A percentile compares a stretch with the other conserved stretches of the same genome.
Evolutionary conservation across 208 protist species (phyloP).

Genomic region (Wallacemonas collosoma): DNA sequence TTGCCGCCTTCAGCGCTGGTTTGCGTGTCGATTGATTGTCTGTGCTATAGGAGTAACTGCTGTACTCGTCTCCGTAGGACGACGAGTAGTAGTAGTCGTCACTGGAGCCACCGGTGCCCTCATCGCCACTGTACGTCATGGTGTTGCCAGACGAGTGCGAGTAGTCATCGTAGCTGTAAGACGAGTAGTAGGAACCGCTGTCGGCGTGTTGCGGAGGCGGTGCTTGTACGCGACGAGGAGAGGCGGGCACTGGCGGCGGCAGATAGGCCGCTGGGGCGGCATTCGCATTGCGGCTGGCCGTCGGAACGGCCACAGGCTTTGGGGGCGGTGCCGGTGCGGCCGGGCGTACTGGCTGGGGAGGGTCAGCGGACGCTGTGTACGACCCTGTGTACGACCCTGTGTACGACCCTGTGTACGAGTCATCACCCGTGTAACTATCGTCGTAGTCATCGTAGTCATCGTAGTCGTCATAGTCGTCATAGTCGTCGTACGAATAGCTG

Average conservation of each 20-base stretch:
- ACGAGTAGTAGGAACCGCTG: conserved; percentile 14
- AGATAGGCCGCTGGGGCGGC: not conserved
- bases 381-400: not conserved
- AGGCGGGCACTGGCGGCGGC: too few relatives aligned
- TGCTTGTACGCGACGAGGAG: too few relatives aligned
- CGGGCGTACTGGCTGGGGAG: not conserved
- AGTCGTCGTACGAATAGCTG: conserved; percentile 15
- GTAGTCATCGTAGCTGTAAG: conserved; percentile 27
- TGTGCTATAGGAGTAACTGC: conserved; percentile 16
- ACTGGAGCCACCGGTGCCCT: not conserved
- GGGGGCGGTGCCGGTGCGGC: too few relatives aligned
- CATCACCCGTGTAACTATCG: conserved; percentile 37
- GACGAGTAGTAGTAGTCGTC: conserved; percentile 8
- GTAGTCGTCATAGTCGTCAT: conserved; percentile 6
- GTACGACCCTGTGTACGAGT: conserved; percentile 17
- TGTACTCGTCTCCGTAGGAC: not conserved
- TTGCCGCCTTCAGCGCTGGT: not conserved
- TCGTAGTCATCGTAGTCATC: conserved; percentile 9
- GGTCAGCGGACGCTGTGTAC: not conserved
- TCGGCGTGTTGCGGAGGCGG: not conserved
- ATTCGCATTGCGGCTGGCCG: not conserved
- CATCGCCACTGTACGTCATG: not conserved
- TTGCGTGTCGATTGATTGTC: not conserved
- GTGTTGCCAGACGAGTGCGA: conserved; percentile 25
- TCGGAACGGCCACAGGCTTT: too few relatives aligned